Percentiles rank a stretch among this genome's conserved stretches.
These are phyloP conservation scores for Colletotrichum sp. DNA, from an alignment of 2,329 filamentous ascomycete species.

Conservation along the genomic window DNA sequence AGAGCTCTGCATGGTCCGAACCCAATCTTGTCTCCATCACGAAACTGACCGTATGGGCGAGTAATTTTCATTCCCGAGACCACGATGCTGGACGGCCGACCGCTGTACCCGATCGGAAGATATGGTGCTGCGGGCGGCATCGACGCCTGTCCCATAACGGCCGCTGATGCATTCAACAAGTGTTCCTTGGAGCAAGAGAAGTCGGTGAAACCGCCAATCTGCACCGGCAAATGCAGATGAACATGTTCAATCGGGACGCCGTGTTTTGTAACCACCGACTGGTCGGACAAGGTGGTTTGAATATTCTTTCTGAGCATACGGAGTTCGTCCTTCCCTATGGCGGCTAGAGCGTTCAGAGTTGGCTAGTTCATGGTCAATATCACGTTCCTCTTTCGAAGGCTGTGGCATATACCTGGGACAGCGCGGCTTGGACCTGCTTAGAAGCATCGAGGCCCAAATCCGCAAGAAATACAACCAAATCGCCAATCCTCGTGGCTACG, in stretches of 20 bases:
- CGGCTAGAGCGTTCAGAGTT: conserved; percentile 55
- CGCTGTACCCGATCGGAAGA: conserved; percentile 58
- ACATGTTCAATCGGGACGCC: conserved; percentile 20
- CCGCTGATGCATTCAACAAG: conserved; percentile 52
- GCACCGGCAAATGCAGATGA: conserved; percentile 58
- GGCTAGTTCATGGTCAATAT: conserved; percentile 33
- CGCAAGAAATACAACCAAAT: conserved; percentile 57
- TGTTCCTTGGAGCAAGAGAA: conserved; percentile 61
- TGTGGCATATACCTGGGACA: neutral
- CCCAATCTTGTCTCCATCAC: conserved; percentile 17
- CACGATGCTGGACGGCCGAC: conserved; percentile 58
- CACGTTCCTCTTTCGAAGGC: conserved; percentile 20
- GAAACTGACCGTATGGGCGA: conserved; percentile 51
- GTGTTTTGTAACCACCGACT: neutral
- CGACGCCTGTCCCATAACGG: conserved; percentile 39
- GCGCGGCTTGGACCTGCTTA: neutral
- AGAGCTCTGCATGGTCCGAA: conserved; percentile 37
- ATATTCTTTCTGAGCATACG: conserved; percentile 44
- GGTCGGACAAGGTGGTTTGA: conserved; percentile 32
- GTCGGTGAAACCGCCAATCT: conserved; percentile 59
- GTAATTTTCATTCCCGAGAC: conserved; percentile 51
- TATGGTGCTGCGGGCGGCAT: conserved; percentile 52
- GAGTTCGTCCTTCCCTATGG: conserved; percentile 42
- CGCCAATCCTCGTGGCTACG: conserved; percentile 54
- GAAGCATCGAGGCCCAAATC: conserved; percentile 36